Conservation (phyloP, 2,329 filamentous ascomycete genomes). For the Epichloe amarillans region DNA sequence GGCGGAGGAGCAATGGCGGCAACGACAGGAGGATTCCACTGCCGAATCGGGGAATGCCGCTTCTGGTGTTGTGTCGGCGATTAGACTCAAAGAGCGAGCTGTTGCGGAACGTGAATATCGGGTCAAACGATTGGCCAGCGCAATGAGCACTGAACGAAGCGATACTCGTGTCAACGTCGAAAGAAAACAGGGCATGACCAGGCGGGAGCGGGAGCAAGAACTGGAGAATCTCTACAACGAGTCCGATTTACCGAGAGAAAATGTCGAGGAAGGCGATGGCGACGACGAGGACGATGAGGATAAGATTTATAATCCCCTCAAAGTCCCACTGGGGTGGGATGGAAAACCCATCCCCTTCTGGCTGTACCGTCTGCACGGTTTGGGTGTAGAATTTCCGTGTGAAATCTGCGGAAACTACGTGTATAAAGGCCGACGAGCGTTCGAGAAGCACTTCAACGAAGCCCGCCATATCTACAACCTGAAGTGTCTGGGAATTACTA, state of each 20-base stretch:
- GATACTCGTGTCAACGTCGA: slow-evolving; percentile 93
- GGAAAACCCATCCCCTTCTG: slow-evolving; percentile 98
- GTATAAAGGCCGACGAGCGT: slow-evolving; percentile 93
- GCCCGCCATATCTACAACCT: slow-evolving; percentile 84
- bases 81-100: slow-evolving; percentile 69
- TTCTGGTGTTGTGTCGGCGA: slow-evolving; percentile 23
- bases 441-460: slow-evolving; percentile 98
- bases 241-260: slow-evolving; percentile 18
- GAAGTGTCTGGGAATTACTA: slow-evolving; percentile 86
- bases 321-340: slow-evolving; percentile 92
- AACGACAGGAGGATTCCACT: slow-evolving; percentile 27
- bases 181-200: slow-evolving; percentile 93
- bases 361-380: slow-evolving; percentile 91
- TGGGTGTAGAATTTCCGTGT: slow-evolving; percentile 89
- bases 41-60: slow-evolving; percentile 15
- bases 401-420: slow-evolving; percentile 97
- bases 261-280: slow-evolving; percentile 43
- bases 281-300: slow-evolving; percentile 71
- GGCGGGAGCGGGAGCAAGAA: slow-evolving; percentile 87
- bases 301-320: slow-evolving; percentile 91
- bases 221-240: slow-evolving; percentile 65
- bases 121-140: slow-evolving; percentile 62
- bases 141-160: slow-evolving; percentile 75
- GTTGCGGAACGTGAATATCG: slow-evolving; percentile 82
- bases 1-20: slow-evolving; percentile 54